Percentiles rank a stretch among this genome's conserved stretches.
These are phyloP conservation scores for Rhodosporidiobolus odoratus DNA, from an alignment of 768 basidiomycete genomes.

Conservation along the genomic window DNA sequence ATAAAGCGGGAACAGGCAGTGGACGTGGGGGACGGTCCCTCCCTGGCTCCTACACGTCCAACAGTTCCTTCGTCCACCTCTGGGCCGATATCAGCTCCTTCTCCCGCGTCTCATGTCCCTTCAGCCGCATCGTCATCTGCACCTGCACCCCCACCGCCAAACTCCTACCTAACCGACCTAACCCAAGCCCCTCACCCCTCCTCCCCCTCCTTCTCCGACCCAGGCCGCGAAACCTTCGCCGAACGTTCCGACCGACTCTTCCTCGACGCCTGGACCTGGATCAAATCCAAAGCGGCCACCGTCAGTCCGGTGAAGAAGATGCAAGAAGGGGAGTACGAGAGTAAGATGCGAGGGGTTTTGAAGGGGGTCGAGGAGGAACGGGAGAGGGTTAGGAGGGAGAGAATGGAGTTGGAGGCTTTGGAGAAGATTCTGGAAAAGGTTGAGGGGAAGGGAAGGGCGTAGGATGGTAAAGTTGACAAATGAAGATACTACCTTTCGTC, in stretches of 20 bases:
- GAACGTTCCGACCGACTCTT: conserved; percentile 29
- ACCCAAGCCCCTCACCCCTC: conserved; percentile 6
- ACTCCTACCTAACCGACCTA: conserved; percentile 1
- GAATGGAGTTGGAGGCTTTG: conserved; percentile 7
- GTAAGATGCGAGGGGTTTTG: background rate
- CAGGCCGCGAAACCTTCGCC: conserved; percentile 27
- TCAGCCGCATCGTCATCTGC: background rate
- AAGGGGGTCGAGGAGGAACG: conserved; percentile 6
- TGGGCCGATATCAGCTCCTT: background rate
- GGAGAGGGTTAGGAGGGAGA: conserved; percentile 16
- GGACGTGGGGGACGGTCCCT: background rate
- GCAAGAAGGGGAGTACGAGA: conserved; percentile 24
- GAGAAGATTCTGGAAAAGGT: background rate
- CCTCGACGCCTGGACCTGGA: background rate
- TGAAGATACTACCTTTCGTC: too few relatives aligned
- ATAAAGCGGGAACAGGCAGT: too few relatives aligned
- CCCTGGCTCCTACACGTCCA: too few relatives aligned
- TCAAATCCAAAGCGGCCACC: background rate
- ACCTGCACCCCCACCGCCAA: background rate
- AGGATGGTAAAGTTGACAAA: background rate
- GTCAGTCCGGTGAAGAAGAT: conserved; percentile 22
- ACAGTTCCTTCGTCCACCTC: background rate
- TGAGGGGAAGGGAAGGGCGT: background rate
- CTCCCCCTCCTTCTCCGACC: conserved; percentile 10
- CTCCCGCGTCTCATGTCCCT: background rate